Percentiles rank a stretch among this genome's conserved stretches.
These are phyloP conservation scores for Tuctoria greenei DNA, from an alignment of 176 grass and related monocot species.

Conservation along the genomic window DNA sequence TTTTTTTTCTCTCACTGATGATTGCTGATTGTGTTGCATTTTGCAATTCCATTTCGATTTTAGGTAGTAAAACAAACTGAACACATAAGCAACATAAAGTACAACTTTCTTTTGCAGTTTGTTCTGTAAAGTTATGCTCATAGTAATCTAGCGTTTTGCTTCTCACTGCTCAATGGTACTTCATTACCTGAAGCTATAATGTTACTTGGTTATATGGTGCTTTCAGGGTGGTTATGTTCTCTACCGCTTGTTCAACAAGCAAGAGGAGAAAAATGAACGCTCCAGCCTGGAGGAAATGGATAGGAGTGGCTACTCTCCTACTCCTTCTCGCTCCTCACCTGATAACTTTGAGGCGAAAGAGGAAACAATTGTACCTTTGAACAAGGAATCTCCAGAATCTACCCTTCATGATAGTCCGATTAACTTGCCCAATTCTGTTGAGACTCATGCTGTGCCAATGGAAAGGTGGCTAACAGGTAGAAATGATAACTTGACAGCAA, in stretches of 20 bases:
- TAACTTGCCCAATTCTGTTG: slow-evolving; percentile 39
- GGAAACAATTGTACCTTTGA: slow-evolving; percentile 49
- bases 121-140: background rate
- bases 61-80: slow-evolving; percentile 29
- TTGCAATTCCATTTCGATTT: slow-evolving; percentile 9
- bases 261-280: slow-evolving; percentile 54
- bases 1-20: background rate
- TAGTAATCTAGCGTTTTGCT: background rate
- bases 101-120: background rate
- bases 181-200: slow-evolving; percentile 14
- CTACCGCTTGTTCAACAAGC: slow-evolving; percentile 75
- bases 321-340: slow-evolving; percentile 67
- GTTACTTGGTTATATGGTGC: slow-evolving; percentile 14
- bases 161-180: background rate
- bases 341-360: slow-evolving; percentile 50
- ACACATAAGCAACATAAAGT: background rate
- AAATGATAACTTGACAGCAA: slow-evolving; percentile 23
- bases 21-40: no score
- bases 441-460: slow-evolving; percentile 20
- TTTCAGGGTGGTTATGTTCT: slow-evolving; percentile 92
- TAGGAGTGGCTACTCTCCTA: slow-evolving; percentile 62
- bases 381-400: slow-evolving; percentile 56
- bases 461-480: slow-evolving; percentile 57
- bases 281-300: slow-evolving; percentile 61
- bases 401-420: slow-evolving; percentile 47